Percentiles rank a stretch among this genome's conserved stretches.
phyloP scores from a whole-genome alignment of 495 filamentous ascomycete species.

The Aspergillus coremiiformis region DNA sequence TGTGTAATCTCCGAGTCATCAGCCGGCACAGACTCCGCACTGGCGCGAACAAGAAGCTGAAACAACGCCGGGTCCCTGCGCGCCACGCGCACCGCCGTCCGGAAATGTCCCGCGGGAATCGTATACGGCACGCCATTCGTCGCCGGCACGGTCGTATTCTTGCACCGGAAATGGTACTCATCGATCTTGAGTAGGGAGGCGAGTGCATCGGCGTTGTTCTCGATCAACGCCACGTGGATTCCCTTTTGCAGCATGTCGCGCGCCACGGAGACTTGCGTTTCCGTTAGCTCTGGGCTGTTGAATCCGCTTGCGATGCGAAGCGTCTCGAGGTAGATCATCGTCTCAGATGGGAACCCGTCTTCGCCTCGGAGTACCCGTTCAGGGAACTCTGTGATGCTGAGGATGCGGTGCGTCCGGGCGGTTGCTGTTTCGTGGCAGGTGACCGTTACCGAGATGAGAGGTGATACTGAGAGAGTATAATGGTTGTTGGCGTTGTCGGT shows the following conservation, averaged over 20 bases:
- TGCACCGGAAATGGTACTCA: constrained; percentile 26
- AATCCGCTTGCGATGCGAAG: constrained; percentile 27
- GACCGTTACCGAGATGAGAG: constrained; percentile 17
- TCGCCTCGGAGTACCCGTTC: constrained; percentile 9
- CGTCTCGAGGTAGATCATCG: constrained; percentile 25
- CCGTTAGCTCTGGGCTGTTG: constrained; percentile 3
- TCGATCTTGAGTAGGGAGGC: constrained; percentile 35
- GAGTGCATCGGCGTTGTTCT: constrained; percentile 24
- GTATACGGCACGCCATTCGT: constrained; percentile 10
- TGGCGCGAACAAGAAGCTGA: constrained; percentile 30
- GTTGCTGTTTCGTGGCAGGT: constrained; percentile 4
- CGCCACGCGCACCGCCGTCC: constrained; percentile 19
- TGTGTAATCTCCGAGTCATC: constrained; percentile 27
- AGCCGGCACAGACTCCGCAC: constrained; percentile 33
- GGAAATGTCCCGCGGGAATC: constrained; percentile 26
- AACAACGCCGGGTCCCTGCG: constrained; percentile 24
- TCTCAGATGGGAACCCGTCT: constrained; percentile 2
- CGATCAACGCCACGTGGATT: constrained; percentile 26
- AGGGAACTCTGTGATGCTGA: constrained; percentile 21
- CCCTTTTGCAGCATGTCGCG: constrained; percentile 30
- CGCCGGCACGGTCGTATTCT: neutral
- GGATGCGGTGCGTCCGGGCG: constrained; percentile 8
- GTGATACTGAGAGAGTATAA: constrained; percentile 21
- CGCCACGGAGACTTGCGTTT: constrained; percentile 13
- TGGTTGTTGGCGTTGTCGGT: constrained; percentile 1